phyloP scores from a whole-genome alignment of 352 stramenopile species.

The Pythium sp. region DNA sequence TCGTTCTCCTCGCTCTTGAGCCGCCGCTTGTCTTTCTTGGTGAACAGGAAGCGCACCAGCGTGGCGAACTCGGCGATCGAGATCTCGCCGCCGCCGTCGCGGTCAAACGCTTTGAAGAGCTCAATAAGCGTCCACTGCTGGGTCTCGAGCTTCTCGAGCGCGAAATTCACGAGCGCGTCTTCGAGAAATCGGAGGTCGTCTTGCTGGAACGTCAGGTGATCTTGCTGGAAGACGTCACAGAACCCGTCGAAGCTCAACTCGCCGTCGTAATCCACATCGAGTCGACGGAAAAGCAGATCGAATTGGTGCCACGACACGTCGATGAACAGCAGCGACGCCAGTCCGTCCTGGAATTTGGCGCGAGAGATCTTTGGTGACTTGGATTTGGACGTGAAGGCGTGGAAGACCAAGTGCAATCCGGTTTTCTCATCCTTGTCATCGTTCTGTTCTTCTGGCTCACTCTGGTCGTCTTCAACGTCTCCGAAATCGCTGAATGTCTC shows the following conservation, averaged over 20 bases:
- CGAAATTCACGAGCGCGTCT: constrained; percentile 39
- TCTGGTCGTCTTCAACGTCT: constrained; percentile 29
- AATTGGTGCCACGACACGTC: constrained; percentile 54
- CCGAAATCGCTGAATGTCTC: constrained; percentile 52
- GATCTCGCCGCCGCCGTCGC: constrained; percentile 41
- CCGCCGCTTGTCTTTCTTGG: constrained; percentile 17
- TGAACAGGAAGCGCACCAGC: constrained; percentile 45
- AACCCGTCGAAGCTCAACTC: constrained; percentile 44
- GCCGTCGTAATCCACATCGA: constrained; percentile 33
- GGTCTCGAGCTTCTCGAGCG: constrained; percentile 40
- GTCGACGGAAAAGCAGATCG: constrained; percentile 44
- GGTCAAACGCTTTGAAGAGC: constrained; percentile 48
- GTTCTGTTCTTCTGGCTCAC: constrained; percentile 1
- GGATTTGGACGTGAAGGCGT: constrained; percentile 22
- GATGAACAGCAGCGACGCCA: constrained; percentile 31
- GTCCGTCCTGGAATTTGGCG: constrained; percentile 39
- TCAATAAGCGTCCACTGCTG: constrained; percentile 46
- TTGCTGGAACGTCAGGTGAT: constrained; percentile 27
- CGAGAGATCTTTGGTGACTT: constrained; percentile 31
- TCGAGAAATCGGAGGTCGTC: constrained; percentile 35
- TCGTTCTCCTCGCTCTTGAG: constrained; percentile 21
- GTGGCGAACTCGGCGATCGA: constrained; percentile 50
- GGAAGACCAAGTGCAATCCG: constrained; percentile 31
- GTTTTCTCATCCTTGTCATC: constrained; percentile 20
- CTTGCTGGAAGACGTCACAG: constrained; percentile 27